Evolutionary conservation across 148 eudicot genomes (phyloP), one percentile per base, ranked within the genome.

Genomic region (Camellia sinensis): DNA sequence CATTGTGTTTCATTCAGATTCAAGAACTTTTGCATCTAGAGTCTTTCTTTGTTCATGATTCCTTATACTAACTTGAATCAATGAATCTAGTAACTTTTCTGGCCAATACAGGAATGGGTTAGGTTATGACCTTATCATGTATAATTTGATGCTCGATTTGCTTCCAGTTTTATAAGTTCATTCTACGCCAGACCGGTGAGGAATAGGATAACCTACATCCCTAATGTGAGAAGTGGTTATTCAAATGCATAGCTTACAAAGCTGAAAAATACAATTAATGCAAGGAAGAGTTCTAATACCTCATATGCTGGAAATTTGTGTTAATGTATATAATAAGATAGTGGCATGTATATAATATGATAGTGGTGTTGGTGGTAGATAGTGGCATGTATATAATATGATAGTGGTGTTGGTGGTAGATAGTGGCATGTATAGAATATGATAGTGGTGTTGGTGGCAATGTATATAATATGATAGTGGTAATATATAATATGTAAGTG

Each of bases 1-100:
- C 69, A 62, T 19, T 40, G 69, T 43, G 21, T 45, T 76, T 60
- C 67, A 60, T 75, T 63, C 29, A 44, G 11, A 15, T 22, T 74
- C 15, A 43, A 43, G 53, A 57, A 57, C 64, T 37, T 8, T 63
- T 46, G 50, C 54, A 63, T 48, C 75, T 79, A 80, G 67, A 45
- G 18, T 76, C 44, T 45, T 12, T 21, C 18, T 22, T 7, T 43
- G 15, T 59, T 75, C 52, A 43, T 44, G 54, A 61, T n/a, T 19
- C 50, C 52, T 4, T 45, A 43, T 19, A 43, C 52, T 18, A 41
- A 68, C 37, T 62, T 19, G 3, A 61, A 61, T n/a, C 14, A 19
- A 62, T 60, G 44, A 15, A 56, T 41, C 9, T 74, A 22, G 44
- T 2, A 40, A 41, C 15, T 8, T 19, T 19, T 46, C 5, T 13